phyloP scores from a whole-genome alignment of 805 yeast genomes.

The Ogataea siamensis region DNA sequence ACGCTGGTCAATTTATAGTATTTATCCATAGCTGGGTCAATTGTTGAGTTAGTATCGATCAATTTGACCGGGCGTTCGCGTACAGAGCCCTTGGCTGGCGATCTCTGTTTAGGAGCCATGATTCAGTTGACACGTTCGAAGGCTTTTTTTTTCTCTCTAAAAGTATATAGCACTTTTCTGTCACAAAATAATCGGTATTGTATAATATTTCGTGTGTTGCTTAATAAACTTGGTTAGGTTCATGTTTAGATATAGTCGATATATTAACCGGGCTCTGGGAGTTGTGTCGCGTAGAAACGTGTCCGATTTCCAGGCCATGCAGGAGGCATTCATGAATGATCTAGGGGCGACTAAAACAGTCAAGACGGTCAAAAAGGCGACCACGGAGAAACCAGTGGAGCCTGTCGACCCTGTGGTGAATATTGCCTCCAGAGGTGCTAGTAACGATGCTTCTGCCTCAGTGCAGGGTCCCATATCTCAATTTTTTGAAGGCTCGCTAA shows the following conservation, averaged over 20 bases:
- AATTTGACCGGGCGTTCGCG: background rate
- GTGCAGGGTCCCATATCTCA: slow-evolving; percentile 17
- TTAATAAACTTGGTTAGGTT: background rate
- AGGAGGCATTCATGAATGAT: slow-evolving; percentile 31
- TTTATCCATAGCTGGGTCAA: slow-evolving; percentile 27
- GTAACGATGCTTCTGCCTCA: background rate
- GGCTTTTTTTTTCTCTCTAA: background rate
- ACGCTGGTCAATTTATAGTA: slow-evolving; percentile 36
- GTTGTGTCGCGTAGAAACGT: slow-evolving; percentile 8
- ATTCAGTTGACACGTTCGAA: slow-evolving; percentile 10
- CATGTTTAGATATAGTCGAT: slow-evolving; percentile 1
- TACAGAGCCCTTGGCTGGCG: slow-evolving; percentile 13
- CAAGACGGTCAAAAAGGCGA: slow-evolving; percentile 3
- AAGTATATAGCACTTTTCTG: slow-evolving; percentile 5
- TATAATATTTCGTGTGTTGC: background rate
- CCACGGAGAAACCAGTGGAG: slow-evolving; percentile 14
- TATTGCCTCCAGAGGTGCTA: slow-evolving; percentile 2
- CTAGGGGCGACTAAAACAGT: slow-evolving; percentile 7
- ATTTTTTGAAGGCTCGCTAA: slow-evolving; percentile 22
- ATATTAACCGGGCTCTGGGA: background rate
- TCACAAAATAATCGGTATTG: slow-evolving; percentile 3
- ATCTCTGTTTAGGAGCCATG: slow-evolving; percentile 26
- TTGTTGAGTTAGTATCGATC: slow-evolving; percentile 16
- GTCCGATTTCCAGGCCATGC: slow-evolving; percentile 28
- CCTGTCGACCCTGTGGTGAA: slow-evolving; percentile 25